phyloP scores from a whole-genome alignment of 164 flowering plant species.

The Vitis vinifera region DNA sequence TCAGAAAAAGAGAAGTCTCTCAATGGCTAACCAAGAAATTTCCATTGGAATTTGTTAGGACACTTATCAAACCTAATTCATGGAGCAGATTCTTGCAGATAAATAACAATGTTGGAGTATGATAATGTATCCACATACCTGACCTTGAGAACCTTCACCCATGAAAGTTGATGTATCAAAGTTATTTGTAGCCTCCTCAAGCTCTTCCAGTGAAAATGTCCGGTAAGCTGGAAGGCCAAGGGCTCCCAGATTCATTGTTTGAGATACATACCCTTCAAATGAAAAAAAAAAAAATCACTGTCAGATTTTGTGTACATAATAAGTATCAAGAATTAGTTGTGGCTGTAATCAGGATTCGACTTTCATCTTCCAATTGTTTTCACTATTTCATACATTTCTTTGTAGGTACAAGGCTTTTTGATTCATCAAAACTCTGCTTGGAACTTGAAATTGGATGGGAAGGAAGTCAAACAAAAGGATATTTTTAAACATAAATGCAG shows the following conservation, averaged over 20 bases:
- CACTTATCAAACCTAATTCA: no score
- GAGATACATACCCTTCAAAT: conserved; percentile 78
- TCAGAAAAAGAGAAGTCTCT: no score
- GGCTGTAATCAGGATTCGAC: not conserved
- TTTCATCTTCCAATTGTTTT: not conserved
- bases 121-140: conserved; percentile 42
- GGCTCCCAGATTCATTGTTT: conserved; percentile 72
- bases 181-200: conserved; percentile 81
- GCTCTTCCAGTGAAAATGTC: conserved; percentile 80
- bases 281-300: not conserved
- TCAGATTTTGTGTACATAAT: not conserved
- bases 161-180: conserved; percentile 73
- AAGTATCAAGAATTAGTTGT: not conserved
- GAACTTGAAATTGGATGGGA: no score
- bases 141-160: conserved; percentile 89
- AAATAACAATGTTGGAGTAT: not conserved
- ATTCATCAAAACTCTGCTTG: no score
- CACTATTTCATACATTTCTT: not conserved
- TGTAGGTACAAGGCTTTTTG: no score
- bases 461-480: no score
- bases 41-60: no score
- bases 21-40: no score
- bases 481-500: no score
- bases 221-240: conserved; percentile 86
- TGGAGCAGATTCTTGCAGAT: not conserved